These are phyloP conservation scores for Xylaria sp. DNA, from an alignment of 2,329 filamentous ascomycete genomes.

Conservation along the genomic window DNA sequence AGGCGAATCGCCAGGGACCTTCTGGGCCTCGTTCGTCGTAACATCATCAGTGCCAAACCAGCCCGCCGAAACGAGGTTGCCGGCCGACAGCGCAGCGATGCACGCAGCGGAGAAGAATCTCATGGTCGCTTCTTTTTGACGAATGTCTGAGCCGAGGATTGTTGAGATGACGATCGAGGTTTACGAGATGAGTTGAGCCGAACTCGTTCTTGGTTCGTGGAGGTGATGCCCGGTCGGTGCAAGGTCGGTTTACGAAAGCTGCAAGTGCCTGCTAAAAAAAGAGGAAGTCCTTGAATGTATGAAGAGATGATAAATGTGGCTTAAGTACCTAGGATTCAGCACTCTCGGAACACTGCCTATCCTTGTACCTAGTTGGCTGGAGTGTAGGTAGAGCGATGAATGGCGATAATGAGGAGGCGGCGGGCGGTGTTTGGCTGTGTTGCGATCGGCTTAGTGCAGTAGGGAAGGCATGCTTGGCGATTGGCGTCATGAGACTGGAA, in stretches of 20 bases:
- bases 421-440: slow-evolving; percentile 7
- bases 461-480: slow-evolving; percentile 28
- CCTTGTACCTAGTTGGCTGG: background rate
- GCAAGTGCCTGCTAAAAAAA: background rate
- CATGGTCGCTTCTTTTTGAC: slow-evolving; percentile 36
- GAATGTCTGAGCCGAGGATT: background rate
- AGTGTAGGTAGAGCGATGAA: background rate
- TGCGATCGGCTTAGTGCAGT: slow-evolving; percentile 26
- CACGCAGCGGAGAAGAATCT: slow-evolving; percentile 58
- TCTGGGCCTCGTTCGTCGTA: slow-evolving; percentile 63
- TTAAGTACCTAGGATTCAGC: background rate
- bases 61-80: slow-evolving; percentile 57
- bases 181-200: background rate
- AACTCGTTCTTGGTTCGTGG: background rate
- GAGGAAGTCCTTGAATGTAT: background rate
- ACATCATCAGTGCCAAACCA: slow-evolving; percentile 63
- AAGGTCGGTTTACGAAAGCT: background rate
- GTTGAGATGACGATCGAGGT: slow-evolving; percentile 3
- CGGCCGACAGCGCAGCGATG: slow-evolving; percentile 56
- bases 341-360: background rate
- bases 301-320: slow-evolving; percentile 4
- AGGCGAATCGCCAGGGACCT: slow-evolving; percentile 87
- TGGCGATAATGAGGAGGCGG: slow-evolving; percentile 31
- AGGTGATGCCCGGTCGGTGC: background rate
- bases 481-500: slow-evolving; percentile 37